Evolutionary conservation across 805 yeast species (phyloP), one percentile per base, ranked within the genome.

Genomic region (Saccharomycopsis synnaedendra): DNA sequence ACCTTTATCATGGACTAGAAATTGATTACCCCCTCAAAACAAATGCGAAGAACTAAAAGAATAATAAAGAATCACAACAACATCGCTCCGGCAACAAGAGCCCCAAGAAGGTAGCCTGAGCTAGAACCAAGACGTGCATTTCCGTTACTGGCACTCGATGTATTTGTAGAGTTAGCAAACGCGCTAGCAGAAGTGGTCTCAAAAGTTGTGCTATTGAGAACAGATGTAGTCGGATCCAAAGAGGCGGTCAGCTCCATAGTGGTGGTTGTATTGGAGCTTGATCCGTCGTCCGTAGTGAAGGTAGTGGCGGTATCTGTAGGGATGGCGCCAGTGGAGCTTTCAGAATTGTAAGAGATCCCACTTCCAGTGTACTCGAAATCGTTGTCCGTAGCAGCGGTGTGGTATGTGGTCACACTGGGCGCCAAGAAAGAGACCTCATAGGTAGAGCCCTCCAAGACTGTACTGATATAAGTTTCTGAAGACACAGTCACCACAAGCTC

Each of bases 371-470:
- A 19, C 29, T 36, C 43, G 27, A 31, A 11, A n/a, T n/a, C 35
- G 8, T 5, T 9, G 27, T 49, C 49, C 6, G 48, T 51, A 32
- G 37, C 11, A 7, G 48, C 45, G 8, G 43, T 41, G 28, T 46
- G 48, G 41, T 45, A 38, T n/a, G 54, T 51, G 32, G 42, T 43
- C 10, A 52, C 49, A 4, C 52, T 39, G 6, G 54, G 54, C 5
- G 44, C 53, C 30, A 49, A 38, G 39, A 51, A 51, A 10, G 50
- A 46, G 9, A 43, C 32, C 11, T 42, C 52, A 29, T 51, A 51
- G 8, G 54, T 51, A 27, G 32, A 31, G 27, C 50, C 52, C 37
- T 49, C 43, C 30, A 40, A 37, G 31, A 44, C 48, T 11, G 54
- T 51, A 37, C 54, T 51, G 40, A 51, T 39, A 32, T 32, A 44